phyloP scores from a whole-genome alignment of 1,284 basidiomycete species.

The Pholiota adiposa region DNA sequence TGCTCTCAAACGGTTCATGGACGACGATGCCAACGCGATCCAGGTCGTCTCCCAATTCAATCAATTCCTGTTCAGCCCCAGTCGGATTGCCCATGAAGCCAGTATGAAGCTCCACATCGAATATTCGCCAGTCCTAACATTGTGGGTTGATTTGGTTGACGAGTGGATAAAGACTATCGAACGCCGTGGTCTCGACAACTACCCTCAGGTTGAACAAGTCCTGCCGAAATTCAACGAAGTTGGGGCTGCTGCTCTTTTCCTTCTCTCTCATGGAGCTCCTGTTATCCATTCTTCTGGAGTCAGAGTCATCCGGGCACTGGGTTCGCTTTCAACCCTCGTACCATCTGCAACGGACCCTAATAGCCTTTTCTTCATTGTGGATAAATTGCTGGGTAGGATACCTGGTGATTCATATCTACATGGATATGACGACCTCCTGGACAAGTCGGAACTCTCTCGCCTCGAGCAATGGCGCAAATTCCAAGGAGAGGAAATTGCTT shows the following conservation, averaged over 20 bases:
- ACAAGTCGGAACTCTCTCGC: constrained; percentile 58
- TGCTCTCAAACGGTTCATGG: constrained; percentile 78
- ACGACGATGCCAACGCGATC: constrained; percentile 60
- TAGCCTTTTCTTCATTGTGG: constrained; percentile 43
- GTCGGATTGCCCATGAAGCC: constrained; percentile 69
- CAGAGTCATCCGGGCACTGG: constrained; percentile 60
- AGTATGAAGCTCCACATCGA: constrained; percentile 69
- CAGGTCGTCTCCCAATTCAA: constrained; percentile 74
- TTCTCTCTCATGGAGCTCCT: constrained; percentile 69
- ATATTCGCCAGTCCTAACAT: constrained; percentile 61
- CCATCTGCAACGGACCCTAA: constrained; percentile 32
- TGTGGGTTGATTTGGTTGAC: constrained; percentile 82
- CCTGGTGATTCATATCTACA: constrained; percentile 51
- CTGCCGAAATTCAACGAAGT: constrained; percentile 58
- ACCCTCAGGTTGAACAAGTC: constrained; percentile 47
- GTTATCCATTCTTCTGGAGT: constrained; percentile 60
- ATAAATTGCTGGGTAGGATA: constrained; percentile 53
- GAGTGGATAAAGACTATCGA: constrained; percentile 62
- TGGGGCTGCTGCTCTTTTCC: constrained; percentile 77
- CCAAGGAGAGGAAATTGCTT: constrained; percentile 52
- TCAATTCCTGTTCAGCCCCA: constrained; percentile 79
- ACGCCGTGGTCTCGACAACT: constrained; percentile 42
- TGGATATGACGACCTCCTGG: constrained; percentile 70
- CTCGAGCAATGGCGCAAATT: constrained; percentile 67
- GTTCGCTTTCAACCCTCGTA: constrained; percentile 49